phyloP scores from a whole-genome alignment of 768 basidiomycete genomes.

The Coprinellus micaceus region DNA sequence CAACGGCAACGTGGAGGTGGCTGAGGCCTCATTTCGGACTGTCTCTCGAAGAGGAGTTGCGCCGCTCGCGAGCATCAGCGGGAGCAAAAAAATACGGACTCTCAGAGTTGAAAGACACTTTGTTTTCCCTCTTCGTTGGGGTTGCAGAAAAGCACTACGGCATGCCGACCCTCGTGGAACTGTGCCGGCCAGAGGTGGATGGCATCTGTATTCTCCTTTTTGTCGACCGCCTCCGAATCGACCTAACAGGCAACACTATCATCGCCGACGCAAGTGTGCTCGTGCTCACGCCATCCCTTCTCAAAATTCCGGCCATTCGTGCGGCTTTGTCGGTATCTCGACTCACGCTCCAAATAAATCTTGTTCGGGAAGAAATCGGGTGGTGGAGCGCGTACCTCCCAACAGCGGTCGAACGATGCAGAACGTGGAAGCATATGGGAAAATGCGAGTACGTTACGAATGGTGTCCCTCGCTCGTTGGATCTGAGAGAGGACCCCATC shows the following conservation, averaged over 20 bases:
- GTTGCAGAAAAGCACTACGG: background rate
- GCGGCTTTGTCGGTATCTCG: background rate
- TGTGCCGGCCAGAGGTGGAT: slow-evolving; percentile 17
- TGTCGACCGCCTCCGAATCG: slow-evolving; percentile 41
- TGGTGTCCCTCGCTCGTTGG: slow-evolving; percentile 35
- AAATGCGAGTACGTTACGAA: slow-evolving; percentile 42
- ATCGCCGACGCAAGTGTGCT: slow-evolving; percentile 44
- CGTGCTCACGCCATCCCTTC: slow-evolving; percentile 28
- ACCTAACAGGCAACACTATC: slow-evolving; percentile 45
- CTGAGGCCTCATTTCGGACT: background rate
- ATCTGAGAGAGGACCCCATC: slow-evolving; percentile 36
- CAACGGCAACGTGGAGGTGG: background rate
- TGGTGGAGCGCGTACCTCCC: slow-evolving; percentile 53
- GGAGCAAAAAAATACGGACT: background rate
- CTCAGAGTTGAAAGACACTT: background rate
- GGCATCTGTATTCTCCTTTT: slow-evolving; percentile 40
- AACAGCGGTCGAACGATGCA: slow-evolving; percentile 47
- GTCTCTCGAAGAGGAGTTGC: background rate
- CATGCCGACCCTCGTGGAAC: slow-evolving; percentile 16
- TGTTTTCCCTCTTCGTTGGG: background rate
- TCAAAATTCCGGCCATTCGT: slow-evolving; percentile 15
- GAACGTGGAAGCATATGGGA: slow-evolving; percentile 44
- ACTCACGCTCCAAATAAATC: slow-evolving; percentile 13
- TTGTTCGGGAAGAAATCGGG: slow-evolving; percentile 29
- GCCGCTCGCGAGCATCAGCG: background rate